phyloP scores from a whole-genome alignment of 768 basidiomycete genomes.

The Lentinula raphanica region DNA sequence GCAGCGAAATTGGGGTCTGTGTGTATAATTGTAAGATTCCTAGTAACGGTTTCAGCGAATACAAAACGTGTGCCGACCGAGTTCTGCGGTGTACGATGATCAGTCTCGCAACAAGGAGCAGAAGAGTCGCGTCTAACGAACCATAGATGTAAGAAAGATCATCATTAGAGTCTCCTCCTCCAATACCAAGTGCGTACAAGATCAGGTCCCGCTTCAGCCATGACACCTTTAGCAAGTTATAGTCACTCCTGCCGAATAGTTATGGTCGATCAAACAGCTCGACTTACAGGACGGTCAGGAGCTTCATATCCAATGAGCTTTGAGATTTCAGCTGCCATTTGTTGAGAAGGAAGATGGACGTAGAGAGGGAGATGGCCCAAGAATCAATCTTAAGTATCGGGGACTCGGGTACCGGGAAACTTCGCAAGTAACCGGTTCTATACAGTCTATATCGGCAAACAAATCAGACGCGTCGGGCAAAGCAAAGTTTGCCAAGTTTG shows the following conservation, averaged over 20 bases:
- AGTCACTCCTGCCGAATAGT: too few relatives aligned
- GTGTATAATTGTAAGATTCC: background rate
- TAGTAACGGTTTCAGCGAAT: background rate
- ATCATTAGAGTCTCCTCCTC: conserved; percentile 56
- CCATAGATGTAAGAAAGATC: conserved; percentile 73
- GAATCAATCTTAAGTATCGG: background rate
- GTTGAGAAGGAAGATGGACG: background rate
- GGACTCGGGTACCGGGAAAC: too few relatives aligned
- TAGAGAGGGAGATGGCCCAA: background rate
- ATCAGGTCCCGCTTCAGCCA: conserved; percentile 86
- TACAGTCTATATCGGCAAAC: too few relatives aligned
- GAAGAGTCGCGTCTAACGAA: conserved; percentile 21
- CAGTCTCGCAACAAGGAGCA: background rate
- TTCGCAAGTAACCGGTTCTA: too few relatives aligned
- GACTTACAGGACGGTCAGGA: conserved; percentile 49
- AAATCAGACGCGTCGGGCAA: too few relatives aligned
- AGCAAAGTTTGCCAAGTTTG: too few relatives aligned
- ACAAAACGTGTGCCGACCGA: background rate
- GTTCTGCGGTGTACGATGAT: background rate
- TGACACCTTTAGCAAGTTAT: conserved; percentile 51
- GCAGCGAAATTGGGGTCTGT: conserved; percentile 66
- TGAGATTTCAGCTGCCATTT: conserved; percentile 55
- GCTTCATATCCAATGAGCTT: conserved; percentile 60
- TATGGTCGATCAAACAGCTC: background rate
- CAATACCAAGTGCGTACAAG: conserved; percentile 75